Evolutionary conservation across 2,329 filamentous ascomycete species (phyloP), one percentile per base, ranked within the genome.

Genomic region (Aureobasidium sp.): DNA sequence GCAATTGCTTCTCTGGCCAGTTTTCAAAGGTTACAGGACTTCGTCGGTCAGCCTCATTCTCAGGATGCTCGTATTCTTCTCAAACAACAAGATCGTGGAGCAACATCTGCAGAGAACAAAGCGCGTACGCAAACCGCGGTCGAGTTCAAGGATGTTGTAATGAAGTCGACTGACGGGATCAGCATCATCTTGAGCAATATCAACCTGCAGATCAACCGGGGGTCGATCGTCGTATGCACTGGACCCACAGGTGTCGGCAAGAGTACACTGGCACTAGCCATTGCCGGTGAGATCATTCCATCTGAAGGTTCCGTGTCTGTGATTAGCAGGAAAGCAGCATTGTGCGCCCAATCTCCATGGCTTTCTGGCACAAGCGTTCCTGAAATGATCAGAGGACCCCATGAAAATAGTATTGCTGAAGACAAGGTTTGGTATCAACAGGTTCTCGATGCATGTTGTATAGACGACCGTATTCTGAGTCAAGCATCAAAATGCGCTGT

Each of bases 351-450:
- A 19, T 40, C 56, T 11, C 57, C 62, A 5, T 93, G 87, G 88
- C 87, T 93, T 42, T 86, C 91, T 63, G 91, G 90, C 60, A 85
- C 84, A 1, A 86, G 81, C 4, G 83, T 93, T 57, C 81, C 78
- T 53, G 83, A 89, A 38, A 93, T 93, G 60, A 85, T 93, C 48
- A 67, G 88, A 0, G 91, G 91, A 57, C 86, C 86, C 21, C 10
- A 25, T 27, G 8, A 10, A 11, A 29, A n/a, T 4, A 2, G n/a
- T 19, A 16, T 12, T 16, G 2, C n/a, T 4, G n/a, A 29, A 24
- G 65, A 70, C 51, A 62, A 65, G 42, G 59, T 57, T 37, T 68
- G 64, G 63, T 70, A 70, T 58, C 61, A 61, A 40, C 57, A 61
- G 4, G 66, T 68, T 22, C 27, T 45, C 10, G 41, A 22, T 22